Evolutionary conservation across 768 basidiomycete genomes (phyloP), one percentile per base, ranked within the genome.

Genomic region (Polyporus arcularius): DNA sequence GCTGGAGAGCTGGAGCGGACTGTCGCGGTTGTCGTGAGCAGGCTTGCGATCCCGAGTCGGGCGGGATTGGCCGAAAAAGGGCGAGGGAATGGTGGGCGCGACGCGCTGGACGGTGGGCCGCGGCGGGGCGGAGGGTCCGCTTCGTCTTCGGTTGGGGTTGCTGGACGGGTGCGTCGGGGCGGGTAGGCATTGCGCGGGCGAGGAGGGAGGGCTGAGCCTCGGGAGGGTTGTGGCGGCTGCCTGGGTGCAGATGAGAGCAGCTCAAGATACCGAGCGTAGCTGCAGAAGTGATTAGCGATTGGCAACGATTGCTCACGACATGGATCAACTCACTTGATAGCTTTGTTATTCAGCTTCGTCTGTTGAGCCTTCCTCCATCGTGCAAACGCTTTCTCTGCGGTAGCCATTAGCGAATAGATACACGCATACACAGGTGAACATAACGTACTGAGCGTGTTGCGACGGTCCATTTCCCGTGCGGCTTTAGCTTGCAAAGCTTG

Each of bases 231-330:
- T 12, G 63, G 56, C 21, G 57, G 58, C 56, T 66, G 71, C 15
- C 82, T 78, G 12, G 81, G 79, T 43, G 80, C 73, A 9, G 82
- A 74, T 21, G 85, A 78, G 2, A 91, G 89, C 40, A 94, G 78
- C 60, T 88, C 87, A 62, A 94, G 82, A 74, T 91, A 89, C 67
- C 91, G 83, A 42, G 92, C 92, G 28, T 92, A 91, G 60, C 92
- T 94, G 56, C 18, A 14, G 30, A 8, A 10, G 39, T 3, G 59
- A 66, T 18, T 53, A 60, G 68, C 67, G 62, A 69, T 35, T 11
- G 35, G 41, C 45, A 39, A 42, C 49, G n/a, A 57, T 64, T 16
- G 62, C 32, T 49, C 55, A 47, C 38, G 64, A 21, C 31, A 21
- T 11, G 48, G 41, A 26, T 53, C 7, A 26, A 85, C 91, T 79